These are phyloP conservation scores for Brassica juncea DNA, from an alignment of 345 rosid species.

Conservation along the genomic window DNA sequence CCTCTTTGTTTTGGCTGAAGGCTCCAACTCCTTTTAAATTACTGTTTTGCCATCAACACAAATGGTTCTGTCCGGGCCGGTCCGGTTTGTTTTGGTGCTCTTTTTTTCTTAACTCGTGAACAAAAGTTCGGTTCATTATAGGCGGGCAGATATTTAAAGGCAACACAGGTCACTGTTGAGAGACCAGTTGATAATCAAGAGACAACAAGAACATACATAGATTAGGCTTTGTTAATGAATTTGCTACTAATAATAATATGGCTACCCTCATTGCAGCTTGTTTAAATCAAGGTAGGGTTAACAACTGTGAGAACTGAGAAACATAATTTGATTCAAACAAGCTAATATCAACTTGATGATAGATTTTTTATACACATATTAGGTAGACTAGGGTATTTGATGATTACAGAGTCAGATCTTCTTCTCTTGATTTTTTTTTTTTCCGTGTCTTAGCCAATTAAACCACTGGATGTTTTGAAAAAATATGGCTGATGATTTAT, in stretches of 20 bases:
- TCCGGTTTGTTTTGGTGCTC: background rate
- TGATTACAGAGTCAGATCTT: no score
- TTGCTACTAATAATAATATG: no score
- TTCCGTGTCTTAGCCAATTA: no score
- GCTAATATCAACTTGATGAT: no score
- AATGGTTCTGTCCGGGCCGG: background rate
- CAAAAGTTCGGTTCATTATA: background rate
- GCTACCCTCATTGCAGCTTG: background rate
- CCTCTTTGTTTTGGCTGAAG: background rate
- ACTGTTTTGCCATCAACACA: constrained; percentile 20
- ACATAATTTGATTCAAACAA: no score
- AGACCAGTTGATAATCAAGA: background rate
- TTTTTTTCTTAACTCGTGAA: background rate
- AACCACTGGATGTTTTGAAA: no score
- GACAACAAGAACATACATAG: no score
- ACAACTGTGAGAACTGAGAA: no score
- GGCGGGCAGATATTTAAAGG: background rate
- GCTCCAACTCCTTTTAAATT: background rate
- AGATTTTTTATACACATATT: no score
- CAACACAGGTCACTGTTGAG: background rate
- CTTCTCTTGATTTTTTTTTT: no score
- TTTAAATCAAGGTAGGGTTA: background rate
- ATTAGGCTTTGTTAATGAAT: background rate
- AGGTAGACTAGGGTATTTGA: no score
- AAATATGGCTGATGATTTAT: no score